phyloP scores from a whole-genome alignment of 192 early-diverging fungal genomes.

The Coemansia sp. region DNA sequence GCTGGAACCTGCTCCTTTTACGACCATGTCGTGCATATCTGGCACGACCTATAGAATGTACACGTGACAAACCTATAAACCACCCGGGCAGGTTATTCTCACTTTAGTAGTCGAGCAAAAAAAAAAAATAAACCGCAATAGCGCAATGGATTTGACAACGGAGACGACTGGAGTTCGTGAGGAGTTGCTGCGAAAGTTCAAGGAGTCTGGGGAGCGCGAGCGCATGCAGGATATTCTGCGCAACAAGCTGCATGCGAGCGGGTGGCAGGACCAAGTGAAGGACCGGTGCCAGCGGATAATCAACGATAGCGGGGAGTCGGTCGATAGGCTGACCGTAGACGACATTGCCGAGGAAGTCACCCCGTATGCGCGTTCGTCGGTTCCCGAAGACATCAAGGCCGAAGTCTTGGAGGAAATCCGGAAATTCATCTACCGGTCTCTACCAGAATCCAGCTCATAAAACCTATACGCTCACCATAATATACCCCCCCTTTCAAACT shows the following conservation, averaged over 20 bases:
- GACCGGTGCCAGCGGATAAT: slow-evolving; percentile 47
- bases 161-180: slow-evolving; percentile 40
- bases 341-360: slow-evolving; percentile 47
- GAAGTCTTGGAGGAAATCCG: slow-evolving; percentile 49
- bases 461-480: too few relatives aligned
- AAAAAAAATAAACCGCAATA: background rate
- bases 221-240: slow-evolving; percentile 51
- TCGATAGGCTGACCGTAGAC: slow-evolving; percentile 43
- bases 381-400: slow-evolving; percentile 46
- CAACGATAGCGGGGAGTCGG: slow-evolving; percentile 24
- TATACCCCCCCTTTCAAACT: too few relatives aligned
- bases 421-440: slow-evolving; percentile 35
- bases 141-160: slow-evolving; percentile 11
- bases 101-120: slow-evolving; percentile 6
- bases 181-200: slow-evolving; percentile 48
- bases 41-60: slow-evolving; percentile 30
- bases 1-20: slow-evolving; percentile 79
- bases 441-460: slow-evolving; percentile 26
- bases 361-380: slow-evolving; percentile 36
- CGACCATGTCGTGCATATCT: slow-evolving; percentile 71
- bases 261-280: slow-evolving; percentile 53
- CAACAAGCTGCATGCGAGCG: slow-evolving; percentile 44
- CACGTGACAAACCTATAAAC: too few relatives aligned
- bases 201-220: slow-evolving; percentile 53
- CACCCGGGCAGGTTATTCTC: background rate